Base-by-base conservation (phyloP, 495 filamentous ascomycete species). In the Hypoxylon fragiforme region DNA sequence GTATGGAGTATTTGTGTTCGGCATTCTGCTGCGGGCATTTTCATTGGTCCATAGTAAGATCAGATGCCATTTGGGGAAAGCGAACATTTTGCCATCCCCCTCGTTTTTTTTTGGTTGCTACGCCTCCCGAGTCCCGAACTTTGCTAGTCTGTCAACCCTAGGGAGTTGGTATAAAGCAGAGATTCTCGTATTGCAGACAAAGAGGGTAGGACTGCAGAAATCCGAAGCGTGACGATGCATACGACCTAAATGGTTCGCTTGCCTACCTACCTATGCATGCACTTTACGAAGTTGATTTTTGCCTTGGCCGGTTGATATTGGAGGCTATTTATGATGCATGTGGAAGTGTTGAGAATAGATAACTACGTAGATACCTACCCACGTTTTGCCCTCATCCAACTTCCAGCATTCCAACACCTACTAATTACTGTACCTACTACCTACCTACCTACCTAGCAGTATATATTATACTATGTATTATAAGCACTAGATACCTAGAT, bases 61-160 rank as follows among this genome's bases (percentile, higher is more conserved):
- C 58, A 49, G 47, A 62, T 62, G 47, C 58, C 58, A 11, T 47
- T 62, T 62, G 36, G 30, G 58, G 58, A 62, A 62, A 62, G 42
- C 51, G 47, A 52, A 34, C 44, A 37, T 50, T 50, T 54, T 47
- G 35, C 45, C 57, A 50, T 61, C 30, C 19, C 22, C 35, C 46
- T 49, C 47, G 36, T 56, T 45, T 56, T 56, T 32, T 45, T 28
- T 28, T 43, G 15, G 37, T 21, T 21, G 35, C 49, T 40, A 20
- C 31, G n/a, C n/a, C n/a, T n/a, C n/a, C n/a, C n/a, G n/a, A n/a
- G n/a, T n/a, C n/a, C n/a, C n/a, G n/a, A n/a, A n/a, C n/a, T n/a
- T n/a, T n/a, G n/a, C n/a, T n/a, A n/a, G n/a, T n/a, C 30, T 46
- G 12, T 12, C 34, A 34, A 22, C 44, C 4, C n/a, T 13, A 4